phyloP scores from a whole-genome alignment of 345 rosid species.

The Gossypium turneri region DNA sequence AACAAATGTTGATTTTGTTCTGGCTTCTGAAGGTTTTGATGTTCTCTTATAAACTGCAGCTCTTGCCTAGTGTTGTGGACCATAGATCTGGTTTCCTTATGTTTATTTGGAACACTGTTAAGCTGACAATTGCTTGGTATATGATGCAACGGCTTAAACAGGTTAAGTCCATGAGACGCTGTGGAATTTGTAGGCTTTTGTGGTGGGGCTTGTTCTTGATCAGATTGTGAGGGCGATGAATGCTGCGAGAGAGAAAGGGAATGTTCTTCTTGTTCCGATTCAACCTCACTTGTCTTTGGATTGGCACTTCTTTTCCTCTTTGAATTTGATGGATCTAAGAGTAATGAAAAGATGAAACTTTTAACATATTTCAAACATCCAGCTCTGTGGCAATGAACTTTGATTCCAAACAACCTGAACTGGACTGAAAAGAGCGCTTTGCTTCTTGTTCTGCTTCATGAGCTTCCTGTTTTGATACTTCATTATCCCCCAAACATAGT shows the following conservation, averaged over 20 bases:
- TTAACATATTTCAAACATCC: not conserved
- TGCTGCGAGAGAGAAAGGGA: slow-evolving; percentile 60
- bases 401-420: slow-evolving; percentile 33
- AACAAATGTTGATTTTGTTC: slow-evolving; percentile 25
- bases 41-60: slow-evolving; percentile 25
- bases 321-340: slow-evolving; percentile 32
- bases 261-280: slow-evolving; percentile 66
- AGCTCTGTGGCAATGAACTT: not conserved
- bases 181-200: slow-evolving; percentile 25
- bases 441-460: slow-evolving; percentile 28
- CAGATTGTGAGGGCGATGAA: slow-evolving; percentile 71
- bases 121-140: slow-evolving; percentile 25
- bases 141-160: slow-evolving; percentile 40
- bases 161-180: slow-evolving; percentile 31
- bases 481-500: slow-evolving; percentile 14
- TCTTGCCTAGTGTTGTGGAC: slow-evolving; percentile 21
- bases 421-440: slow-evolving; percentile 24
- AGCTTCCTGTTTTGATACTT: slow-evolving; percentile 14
- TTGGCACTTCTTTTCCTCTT: slow-evolving; percentile 38
- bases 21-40: slow-evolving; percentile 17
- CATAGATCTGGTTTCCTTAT: slow-evolving; percentile 22
- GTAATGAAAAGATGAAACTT: slow-evolving; percentile 1
- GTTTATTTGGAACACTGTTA: slow-evolving; percentile 21
- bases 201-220: slow-evolving; percentile 51
- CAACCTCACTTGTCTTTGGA: slow-evolving; percentile 39